phyloP scores from a whole-genome alignment of 2,329 filamentous ascomycete genomes.

The Plenodomus tracheiphilus region DNA sequence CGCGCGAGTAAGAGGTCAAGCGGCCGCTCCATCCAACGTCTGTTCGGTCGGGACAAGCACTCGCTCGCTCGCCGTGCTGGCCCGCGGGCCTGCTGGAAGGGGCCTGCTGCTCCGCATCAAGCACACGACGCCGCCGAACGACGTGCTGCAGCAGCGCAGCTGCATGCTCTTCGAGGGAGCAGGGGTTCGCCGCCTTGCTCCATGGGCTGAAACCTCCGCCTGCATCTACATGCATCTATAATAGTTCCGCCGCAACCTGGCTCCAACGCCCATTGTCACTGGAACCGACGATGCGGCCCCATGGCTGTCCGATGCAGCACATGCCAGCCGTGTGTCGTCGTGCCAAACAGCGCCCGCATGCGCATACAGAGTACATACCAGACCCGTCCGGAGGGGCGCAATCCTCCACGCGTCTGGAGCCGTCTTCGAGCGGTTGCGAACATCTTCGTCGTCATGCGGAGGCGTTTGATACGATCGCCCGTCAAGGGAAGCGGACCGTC shows the following conservation, averaged over 20 bases:
- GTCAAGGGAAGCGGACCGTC: conserved; percentile 2
- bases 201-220: background rate
- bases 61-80: background rate
- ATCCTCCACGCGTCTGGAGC: too few relatives aligned
- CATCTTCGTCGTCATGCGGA: background rate
- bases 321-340: background rate
- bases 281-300: too few relatives aligned
- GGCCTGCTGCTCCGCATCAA: too few relatives aligned
- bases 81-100: too few relatives aligned
- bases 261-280: background rate
- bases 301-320: too few relatives aligned
- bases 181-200: background rate
- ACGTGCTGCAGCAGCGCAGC: too few relatives aligned
- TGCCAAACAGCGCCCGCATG: background rate
- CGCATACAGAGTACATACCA: too few relatives aligned
- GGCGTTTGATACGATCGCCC: background rate
- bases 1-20: too few relatives aligned
- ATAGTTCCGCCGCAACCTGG: background rate
- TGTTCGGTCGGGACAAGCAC: background rate
- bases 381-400: too few relatives aligned
- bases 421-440: background rate
- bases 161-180: background rate
- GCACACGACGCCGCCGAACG: too few relatives aligned
- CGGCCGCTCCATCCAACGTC: background rate
- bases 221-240: background rate